Conservation (phyloP, 345 rosid genomes). For the Gossypium bickii region DNA sequence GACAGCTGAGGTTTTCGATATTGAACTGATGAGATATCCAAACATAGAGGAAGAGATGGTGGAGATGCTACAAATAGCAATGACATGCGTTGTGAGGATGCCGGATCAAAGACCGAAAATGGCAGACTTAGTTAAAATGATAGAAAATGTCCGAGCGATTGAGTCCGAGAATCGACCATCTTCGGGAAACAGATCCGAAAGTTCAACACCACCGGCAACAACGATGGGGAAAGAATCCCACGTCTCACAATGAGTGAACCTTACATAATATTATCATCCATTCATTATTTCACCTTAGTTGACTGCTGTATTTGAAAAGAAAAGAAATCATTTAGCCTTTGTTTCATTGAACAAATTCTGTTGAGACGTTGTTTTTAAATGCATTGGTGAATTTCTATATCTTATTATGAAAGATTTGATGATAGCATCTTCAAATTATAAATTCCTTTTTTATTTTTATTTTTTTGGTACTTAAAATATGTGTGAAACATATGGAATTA, state of each 20-base stretch:
- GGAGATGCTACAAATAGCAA: slow-evolving; percentile 93
- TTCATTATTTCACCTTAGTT: not conserved
- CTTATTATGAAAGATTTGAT: too few species aligned
- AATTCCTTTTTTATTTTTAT: too few species aligned
- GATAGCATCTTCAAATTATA: too few species aligned
- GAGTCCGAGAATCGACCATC: slow-evolving; percentile 43
- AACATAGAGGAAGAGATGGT: slow-evolving; percentile 98
- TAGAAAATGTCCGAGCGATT: slow-evolving; percentile 50
- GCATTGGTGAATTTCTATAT: too few species aligned
- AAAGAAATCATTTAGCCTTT: too few species aligned
- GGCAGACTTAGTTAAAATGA: slow-evolving; percentile 67
- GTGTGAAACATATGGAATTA: too few species aligned
- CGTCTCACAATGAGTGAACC: slow-evolving; percentile 14
- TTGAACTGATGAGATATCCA: slow-evolving; percentile 80
- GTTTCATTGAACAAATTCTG: too few species aligned
- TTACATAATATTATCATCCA: too few species aligned
- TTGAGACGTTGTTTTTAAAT: too few species aligned
- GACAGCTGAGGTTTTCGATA: slow-evolving; percentile 97
- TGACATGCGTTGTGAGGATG: slow-evolving; percentile 78
- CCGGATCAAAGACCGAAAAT: slow-evolving; percentile 89
- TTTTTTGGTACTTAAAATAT: too few species aligned
- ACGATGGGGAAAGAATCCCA: slow-evolving; percentile 25
- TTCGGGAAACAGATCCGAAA: slow-evolving; percentile 49
- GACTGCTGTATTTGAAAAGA: too few species aligned
- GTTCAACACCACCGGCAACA: slow-evolving; percentile 40